These are phyloP conservation scores for Monilinia fructigena DNA, from an alignment of 2,329 filamentous ascomycete species.

Conservation along the genomic window DNA sequence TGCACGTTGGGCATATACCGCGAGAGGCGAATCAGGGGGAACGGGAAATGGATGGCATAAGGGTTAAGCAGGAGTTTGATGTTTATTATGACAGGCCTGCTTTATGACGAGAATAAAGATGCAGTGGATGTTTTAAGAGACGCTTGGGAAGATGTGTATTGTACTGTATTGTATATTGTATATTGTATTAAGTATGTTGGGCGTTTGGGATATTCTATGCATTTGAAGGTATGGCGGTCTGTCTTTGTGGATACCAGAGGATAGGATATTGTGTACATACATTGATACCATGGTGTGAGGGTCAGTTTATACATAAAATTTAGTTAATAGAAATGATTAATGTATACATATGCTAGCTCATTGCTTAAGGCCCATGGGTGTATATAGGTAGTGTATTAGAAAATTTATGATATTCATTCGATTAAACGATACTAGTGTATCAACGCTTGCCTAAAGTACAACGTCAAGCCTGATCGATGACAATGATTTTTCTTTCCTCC, in stretches of 20 bases:
- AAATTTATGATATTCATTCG: not conserved
- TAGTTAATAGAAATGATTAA: constrained; percentile 11
- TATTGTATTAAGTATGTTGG: constrained; percentile 6
- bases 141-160: not conserved
- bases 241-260: not conserved
- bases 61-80: constrained; percentile 16
- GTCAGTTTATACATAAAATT: not conserved
- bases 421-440: not conserved
- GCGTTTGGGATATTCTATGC: not conserved
- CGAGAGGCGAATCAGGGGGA: not conserved
- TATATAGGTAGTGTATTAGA: not conserved
- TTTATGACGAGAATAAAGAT: not conserved
- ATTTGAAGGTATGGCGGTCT: constrained; percentile 8
- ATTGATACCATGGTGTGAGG: constrained; percentile 7
- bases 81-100: constrained; percentile 15
- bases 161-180: not conserved
- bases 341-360: not conserved
- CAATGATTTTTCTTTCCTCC: not conserved
- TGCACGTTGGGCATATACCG: constrained; percentile 1
- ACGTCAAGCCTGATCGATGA: not conserved
- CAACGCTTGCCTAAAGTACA: not conserved
- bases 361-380: not conserved
- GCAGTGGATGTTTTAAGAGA: not conserved
- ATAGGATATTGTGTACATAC: not conserved
- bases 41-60: constrained; percentile 7